Base-by-base conservation (phyloP, 2,329 filamentous ascomycete genomes). In the Microsporum ferrugineum region DNA sequence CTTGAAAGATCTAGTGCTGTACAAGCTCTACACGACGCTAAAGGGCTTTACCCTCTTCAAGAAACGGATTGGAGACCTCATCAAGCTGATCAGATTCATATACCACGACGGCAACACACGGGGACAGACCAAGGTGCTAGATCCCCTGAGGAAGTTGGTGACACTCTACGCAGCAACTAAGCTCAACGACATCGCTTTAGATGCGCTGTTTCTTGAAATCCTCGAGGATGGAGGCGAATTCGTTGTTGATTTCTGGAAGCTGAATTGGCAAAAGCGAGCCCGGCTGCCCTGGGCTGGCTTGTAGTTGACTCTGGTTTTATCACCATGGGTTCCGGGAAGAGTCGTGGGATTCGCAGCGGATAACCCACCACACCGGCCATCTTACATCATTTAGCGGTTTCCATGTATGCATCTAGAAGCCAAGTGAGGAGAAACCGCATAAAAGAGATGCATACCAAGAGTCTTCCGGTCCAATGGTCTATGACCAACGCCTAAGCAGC, bases 11-110 rank as follows among this genome's bases (percentile, higher is more conserved):
- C 65, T 74, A 4, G 67, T 68, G 23, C 60, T 74, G 1, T 60
- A 66, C 23, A 75, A 75, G 63, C 65, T 77, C 41, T 68, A 71
- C 31, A 62, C 67, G 10, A 71, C 67, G 0, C 63, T 77, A 17
- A 64, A 64, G 5, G 47, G 61, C 0, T 74, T 73, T 58, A 67
- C 62, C 1, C 65, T 76, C 5, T 70, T 68, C 57, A 51, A 60
- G 3, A 59, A 5, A n/a, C 7, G 31, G 6, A 27, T 49, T 12
- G 12, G 12, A 33, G 29, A 39, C 29, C n/a, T 59, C n/a, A 36
- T 49, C 29, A 29, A 17, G 41, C 41, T 51, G 2, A 34, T 59
- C 31, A 31, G 33, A 36, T 59, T 47, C 36, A 23, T 17, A 5
- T 59, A 59, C 27, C 2, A 7, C 2, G 51, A 55, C 29, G 36